Evolutionary conservation across 768 basidiomycete genomes (phyloP), one percentile per base, ranked within the genome.

Genomic region (Lepiota subincarnata): DNA sequence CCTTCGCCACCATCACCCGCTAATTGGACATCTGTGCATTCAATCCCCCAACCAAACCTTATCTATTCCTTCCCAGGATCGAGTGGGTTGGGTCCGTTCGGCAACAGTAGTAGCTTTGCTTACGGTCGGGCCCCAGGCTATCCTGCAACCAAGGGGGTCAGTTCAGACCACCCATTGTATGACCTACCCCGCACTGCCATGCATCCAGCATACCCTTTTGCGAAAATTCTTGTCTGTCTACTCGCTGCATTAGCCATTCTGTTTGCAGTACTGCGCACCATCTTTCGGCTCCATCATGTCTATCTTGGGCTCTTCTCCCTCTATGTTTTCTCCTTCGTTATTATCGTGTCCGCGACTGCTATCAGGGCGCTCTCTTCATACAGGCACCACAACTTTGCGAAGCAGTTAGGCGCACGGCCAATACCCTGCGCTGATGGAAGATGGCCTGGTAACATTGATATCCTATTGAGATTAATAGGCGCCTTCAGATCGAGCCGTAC

Each of bases 381-480:
- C 42, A 53, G 59, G 1, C 79, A 83, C 47, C 57, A 56, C 18
- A 67, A 69, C 28, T 72, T 83, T 41, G 81, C 81, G 0, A 61
- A 62, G 10, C 73, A 70, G 31, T 65, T 83, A 13, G 76, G 78
- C 4, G 83, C 82, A 6, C 70, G 70, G 54, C 71, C 67, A 1
- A 79, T 85, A 45, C 83, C 83, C 3, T 68, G 74, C 18, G 80
- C 87, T 11, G 70, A 76, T 14, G 87, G 87, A 4, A 83, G 78
- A 69, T 87, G 84, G 84, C 87, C 86, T 3, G 87, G 87, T 14
- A 89, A 89, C 63, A 68, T 89, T 59, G 87, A 90, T 60, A 65
- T 89, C 45, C 73, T 87, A 53, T 61, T 86, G 44, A 70, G 67
- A 50, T 77, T 84, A 71, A 72, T 78, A 59, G 69, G 70, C 18